Evolutionary conservation across 345 rosid species (phyloP).

Genomic region (Eucalyptus regnans): DNA sequence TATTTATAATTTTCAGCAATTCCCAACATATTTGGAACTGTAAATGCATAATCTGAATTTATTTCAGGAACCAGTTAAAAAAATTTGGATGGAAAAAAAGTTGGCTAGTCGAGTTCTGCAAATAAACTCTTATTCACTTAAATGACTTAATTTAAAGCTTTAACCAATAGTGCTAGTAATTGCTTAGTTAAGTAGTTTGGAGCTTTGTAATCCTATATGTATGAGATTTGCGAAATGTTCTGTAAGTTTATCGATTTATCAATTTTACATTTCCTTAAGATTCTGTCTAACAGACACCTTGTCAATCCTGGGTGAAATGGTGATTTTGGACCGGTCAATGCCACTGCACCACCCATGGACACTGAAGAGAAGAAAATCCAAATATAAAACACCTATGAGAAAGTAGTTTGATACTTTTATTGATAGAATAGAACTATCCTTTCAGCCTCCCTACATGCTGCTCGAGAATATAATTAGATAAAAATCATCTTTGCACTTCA

Average conservation of each 20-base stretch:
- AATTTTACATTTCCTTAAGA: neutral
- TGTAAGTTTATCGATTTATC: fast-evolving
- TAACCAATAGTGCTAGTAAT: neutral
- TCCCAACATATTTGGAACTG: neutral
- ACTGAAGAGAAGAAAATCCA: neutral
- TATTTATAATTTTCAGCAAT: neutral
- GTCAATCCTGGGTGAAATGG: neutral
- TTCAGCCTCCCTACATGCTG: neutral
- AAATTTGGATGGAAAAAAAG: neutral
- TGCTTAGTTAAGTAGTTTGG: neutral
- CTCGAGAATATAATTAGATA: neutral
- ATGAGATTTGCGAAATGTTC: neutral
- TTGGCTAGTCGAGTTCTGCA: neutral
- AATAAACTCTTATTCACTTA: neutral
- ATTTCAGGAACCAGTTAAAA: neutral
- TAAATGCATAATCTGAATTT: neutral
- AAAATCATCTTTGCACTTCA: neutral
- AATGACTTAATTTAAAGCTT: neutral
- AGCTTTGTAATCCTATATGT: neutral
- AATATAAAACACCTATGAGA: neutral
- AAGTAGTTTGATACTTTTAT: neutral
- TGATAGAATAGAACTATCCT: neutral
- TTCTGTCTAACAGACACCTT: neutral
- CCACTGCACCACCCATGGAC: neutral
- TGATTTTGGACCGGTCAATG: neutral